Percentiles rank a stretch among this genome's conserved stretches.
phyloP scores from a whole-genome alignment of 495 filamentous ascomycete species.

The Cetradonia linearis region DNA sequence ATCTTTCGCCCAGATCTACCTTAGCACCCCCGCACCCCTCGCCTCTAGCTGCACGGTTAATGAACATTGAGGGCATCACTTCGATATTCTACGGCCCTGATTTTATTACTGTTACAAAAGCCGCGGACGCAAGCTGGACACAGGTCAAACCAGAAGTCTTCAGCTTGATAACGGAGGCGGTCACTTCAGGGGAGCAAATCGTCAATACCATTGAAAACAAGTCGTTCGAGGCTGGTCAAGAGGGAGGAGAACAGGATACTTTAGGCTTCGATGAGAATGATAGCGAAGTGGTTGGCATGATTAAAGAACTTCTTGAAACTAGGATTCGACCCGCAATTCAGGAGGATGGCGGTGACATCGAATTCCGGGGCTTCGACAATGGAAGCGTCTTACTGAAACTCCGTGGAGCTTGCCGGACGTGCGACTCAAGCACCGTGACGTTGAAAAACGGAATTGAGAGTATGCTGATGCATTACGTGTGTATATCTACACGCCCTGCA shows the following conservation, averaged over 20 bases:
- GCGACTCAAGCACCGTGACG: conserved; percentile 91
- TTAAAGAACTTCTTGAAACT: conserved; percentile 96
- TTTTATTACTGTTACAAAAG: conserved; percentile 94
- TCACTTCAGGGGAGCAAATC: conserved; percentile 71
- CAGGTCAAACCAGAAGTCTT: conserved; percentile 94
- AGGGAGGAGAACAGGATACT: conserved; percentile 50
- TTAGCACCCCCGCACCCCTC: conserved; percentile 84
- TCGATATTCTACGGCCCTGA: conserved; percentile 91
- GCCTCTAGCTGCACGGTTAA: conserved; percentile 77
- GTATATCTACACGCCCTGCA: not conserved
- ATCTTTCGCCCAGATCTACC: conserved; percentile 76
- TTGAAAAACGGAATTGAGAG: conserved; percentile 94
- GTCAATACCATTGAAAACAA: conserved; percentile 61
- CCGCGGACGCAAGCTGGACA: conserved; percentile 77
- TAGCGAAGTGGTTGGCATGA: conserved; percentile 90
- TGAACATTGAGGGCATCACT: conserved; percentile 84
- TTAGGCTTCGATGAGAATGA: conserved; percentile 76
- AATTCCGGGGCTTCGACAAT: conserved; percentile 79
- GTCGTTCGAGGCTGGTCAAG: conserved; percentile 43
- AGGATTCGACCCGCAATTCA: conserved; percentile 90
- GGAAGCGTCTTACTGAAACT: conserved; percentile 81
- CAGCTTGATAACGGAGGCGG: conserved; percentile 81
- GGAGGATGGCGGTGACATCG: conserved; percentile 95
- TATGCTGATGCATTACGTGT: conserved; percentile 80
- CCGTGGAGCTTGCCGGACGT: conserved; percentile 85